Evolutionary conservation across 2,329 filamentous ascomycete genomes (phyloP).

Genomic region (Trichoderma asperellum): DNA sequence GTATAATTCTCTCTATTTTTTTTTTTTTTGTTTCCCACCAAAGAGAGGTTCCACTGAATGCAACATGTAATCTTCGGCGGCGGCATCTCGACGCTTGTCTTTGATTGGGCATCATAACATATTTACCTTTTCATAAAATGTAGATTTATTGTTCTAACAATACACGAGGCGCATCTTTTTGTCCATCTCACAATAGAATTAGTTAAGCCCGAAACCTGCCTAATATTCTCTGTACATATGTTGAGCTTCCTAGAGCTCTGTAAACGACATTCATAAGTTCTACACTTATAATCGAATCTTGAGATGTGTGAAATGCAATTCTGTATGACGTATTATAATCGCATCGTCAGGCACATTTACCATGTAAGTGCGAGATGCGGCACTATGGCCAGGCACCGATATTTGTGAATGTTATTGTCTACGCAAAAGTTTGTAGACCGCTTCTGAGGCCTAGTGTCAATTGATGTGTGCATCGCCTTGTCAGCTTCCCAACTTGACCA

Average conservation of each 20-base stretch:
- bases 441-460: neutral
- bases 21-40: no score
- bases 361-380: neutral
- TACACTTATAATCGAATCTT: neutral
- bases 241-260: neutral
- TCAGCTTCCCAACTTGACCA: conserved; percentile 3
- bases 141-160: no score
- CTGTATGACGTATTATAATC: neutral
- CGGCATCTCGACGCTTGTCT: no score
- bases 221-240: neutral
- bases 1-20: no score
- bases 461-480: neutral
- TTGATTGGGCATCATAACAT: no score
- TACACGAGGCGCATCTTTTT: no score
- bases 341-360: neutral
- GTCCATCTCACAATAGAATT: no score
- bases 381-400: neutral
- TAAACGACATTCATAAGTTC: no score
- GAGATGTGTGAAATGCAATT: neutral
- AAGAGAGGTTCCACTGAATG: no score
- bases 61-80: no score
- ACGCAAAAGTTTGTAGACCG: neutral
- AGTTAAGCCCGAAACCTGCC: neutral
- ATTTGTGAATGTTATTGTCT: neutral
- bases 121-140: no score